Evolutionary conservation across 2,329 filamentous ascomycete species (phyloP).

Genomic region (Ophidiomyces ophidiicola): DNA sequence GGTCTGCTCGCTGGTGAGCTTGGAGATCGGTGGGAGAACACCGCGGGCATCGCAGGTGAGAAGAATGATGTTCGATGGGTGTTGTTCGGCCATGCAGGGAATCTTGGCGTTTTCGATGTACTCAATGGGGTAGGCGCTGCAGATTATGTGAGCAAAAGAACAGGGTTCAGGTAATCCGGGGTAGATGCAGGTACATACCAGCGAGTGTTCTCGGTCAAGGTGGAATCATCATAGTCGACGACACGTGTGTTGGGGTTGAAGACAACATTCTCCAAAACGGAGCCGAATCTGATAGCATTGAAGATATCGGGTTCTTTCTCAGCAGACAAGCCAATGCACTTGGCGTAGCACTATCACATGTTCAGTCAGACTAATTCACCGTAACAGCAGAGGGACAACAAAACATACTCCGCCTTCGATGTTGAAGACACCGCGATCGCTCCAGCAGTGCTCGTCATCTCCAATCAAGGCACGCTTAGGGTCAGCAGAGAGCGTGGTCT

Average conservation of each 20-base stretch:
- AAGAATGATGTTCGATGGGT: constrained; percentile 95
- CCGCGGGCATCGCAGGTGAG: constrained; percentile 96
- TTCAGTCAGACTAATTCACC: constrained; percentile 11
- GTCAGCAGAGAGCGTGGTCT: constrained; percentile 95
- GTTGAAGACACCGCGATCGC: constrained; percentile 93
- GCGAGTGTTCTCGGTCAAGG: constrained; percentile 94
- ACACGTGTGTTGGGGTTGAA: constrained; percentile 81
- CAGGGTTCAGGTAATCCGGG: constrained; percentile 11
- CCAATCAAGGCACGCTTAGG: constrained; percentile 92
- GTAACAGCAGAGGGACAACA: background rate
- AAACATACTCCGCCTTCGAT: constrained; percentile 68
- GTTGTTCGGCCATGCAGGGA: constrained; percentile 72
- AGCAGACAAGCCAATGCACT: constrained; percentile 90
- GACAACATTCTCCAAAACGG: constrained; percentile 95
- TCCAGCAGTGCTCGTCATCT: constrained; percentile 99
- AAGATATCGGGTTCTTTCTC: constrained; percentile 99
- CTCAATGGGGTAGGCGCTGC: constrained; percentile 86
- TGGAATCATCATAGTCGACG: constrained; percentile 91
- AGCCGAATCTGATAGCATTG: constrained; percentile 89
- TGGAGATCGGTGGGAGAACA: constrained; percentile 94
- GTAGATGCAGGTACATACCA: constrained; percentile 36
- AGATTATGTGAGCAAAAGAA: constrained; percentile 14
- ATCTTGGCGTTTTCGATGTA: constrained; percentile 99
- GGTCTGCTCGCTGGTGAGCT: constrained; percentile 85
- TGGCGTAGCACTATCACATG: constrained; percentile 66